These are phyloP conservation scores for Aspergillus luchuensis DNA, from an alignment of 2,329 filamentous ascomycete species.

Conservation along the genomic window DNA sequence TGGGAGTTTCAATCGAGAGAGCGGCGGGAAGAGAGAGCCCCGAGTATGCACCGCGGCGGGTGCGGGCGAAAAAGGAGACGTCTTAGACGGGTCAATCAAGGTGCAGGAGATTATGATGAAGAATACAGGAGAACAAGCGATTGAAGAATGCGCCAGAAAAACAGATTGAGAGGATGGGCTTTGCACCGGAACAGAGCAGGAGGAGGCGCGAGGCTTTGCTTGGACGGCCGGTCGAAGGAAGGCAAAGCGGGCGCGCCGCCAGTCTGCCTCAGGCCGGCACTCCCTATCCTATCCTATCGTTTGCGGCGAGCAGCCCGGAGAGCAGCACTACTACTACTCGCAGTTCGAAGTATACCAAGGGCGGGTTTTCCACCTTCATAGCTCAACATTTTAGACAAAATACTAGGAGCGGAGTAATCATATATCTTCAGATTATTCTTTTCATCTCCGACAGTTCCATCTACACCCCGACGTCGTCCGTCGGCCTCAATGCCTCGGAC, in stretches of 20 bases:
- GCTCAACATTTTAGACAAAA: no score
- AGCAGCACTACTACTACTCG: background rate
- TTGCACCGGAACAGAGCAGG: constrained; percentile 19
- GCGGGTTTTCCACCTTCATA: no score
- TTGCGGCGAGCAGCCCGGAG: constrained; percentile 19
- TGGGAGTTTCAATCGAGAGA: constrained; percentile 18
- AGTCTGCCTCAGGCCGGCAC: constrained; percentile 18
- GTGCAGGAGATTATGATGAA: background rate
- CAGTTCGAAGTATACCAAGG: no score
- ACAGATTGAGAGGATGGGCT: constrained; percentile 16
- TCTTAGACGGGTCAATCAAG: background rate
- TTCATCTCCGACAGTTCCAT: background rate
- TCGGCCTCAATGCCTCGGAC: constrained; percentile 11
- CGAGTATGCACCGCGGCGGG: constrained; percentile 21
- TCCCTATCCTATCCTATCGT: constrained; percentile 13
- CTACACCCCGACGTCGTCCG: background rate
- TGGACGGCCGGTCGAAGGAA: background rate
- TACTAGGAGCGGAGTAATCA: no score
- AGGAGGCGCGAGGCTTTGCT: constrained; percentile 3
- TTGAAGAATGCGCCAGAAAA: background rate
- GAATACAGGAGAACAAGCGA: background rate
- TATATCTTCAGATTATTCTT: background rate
- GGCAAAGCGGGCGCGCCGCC: background rate
- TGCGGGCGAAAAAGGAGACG: constrained; percentile 13
- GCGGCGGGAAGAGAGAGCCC: constrained; percentile 23